Percentiles rank a stretch among this genome's conserved stretches.
These are phyloP conservation scores for Metahyphopichia silvanorum DNA, from an alignment of 805 yeast genomes.

Conservation along the genomic window DNA sequence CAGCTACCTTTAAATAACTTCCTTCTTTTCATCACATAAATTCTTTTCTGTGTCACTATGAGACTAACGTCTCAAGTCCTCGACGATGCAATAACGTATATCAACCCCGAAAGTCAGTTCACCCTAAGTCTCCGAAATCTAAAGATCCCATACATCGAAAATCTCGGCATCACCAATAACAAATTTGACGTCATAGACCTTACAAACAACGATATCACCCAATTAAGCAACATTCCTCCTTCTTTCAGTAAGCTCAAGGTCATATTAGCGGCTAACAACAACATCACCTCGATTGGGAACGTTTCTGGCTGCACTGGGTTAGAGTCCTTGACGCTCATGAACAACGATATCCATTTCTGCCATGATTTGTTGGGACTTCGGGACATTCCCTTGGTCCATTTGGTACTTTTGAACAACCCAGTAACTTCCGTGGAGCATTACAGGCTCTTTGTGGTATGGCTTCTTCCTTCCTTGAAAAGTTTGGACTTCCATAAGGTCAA, in stretches of 20 bases:
- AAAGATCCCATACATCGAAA: conserved; percentile 33
- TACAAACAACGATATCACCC: conserved; percentile 67
- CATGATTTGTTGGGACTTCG: conserved; percentile 38
- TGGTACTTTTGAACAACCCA: conserved; percentile 60
- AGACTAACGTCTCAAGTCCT: conserved; percentile 32
- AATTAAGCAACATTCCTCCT: conserved; percentile 48
- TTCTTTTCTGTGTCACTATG: too few relatives aligned
- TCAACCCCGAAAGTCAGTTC: conserved; percentile 33
- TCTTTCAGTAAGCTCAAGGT: conserved; percentile 40
- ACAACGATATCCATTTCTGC: conserved; percentile 49
- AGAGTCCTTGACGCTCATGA: conserved; percentile 47
- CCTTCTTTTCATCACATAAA: too few relatives aligned
- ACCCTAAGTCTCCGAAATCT: conserved; percentile 33
- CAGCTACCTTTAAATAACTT: too few relatives aligned
- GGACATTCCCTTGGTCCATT: conserved; percentile 40
- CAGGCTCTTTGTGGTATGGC: conserved; percentile 56
- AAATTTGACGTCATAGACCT: conserved; percentile 60
- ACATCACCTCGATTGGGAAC: conserved; percentile 39
- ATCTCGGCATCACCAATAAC: conserved; percentile 27
- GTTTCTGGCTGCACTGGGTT: conserved; percentile 44
- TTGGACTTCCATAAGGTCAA: conserved; percentile 69
- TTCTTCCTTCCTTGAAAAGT: conserved; percentile 58
- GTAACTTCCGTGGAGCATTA: conserved; percentile 50
- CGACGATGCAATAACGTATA: conserved; percentile 24
- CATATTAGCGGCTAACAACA: conserved; percentile 62